Percentiles rank a stretch among this genome's conserved stretches.
Conservation (phyloP, 129 eudicot genomes). For the Erigeron canadensis region DNA sequence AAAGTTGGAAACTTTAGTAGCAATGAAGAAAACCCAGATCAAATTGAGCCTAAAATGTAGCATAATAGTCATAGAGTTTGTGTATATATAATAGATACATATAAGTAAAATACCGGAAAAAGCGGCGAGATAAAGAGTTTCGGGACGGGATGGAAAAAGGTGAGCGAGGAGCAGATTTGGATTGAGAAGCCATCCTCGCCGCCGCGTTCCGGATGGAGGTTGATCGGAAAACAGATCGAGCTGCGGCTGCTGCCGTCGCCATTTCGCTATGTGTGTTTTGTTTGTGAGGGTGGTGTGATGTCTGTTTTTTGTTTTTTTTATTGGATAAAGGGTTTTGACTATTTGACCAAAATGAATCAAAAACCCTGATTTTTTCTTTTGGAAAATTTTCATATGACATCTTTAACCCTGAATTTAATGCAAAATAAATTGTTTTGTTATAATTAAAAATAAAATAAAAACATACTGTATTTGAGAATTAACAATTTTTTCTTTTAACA, state of each 20-base stretch:
- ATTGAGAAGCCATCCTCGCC: slow-evolving; percentile 30
- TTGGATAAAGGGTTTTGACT: slow-evolving; percentile 22
- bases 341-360: neutral
- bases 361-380: too few relatives aligned
- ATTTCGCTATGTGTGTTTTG: neutral
- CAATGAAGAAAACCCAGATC: too few relatives aligned
- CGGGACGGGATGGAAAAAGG: slow-evolving; percentile 30
- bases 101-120: slow-evolving; percentile 30
- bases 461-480: too few relatives aligned
- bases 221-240: slow-evolving; percentile 46
- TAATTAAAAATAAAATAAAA: too few relatives aligned
- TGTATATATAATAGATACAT: neutral
- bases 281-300: neutral
- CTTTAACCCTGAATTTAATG: too few relatives aligned
- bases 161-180: slow-evolving; percentile 35
- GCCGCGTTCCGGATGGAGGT: slow-evolving; percentile 33
- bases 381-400: too few relatives aligned
- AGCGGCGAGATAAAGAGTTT: slow-evolving; percentile 31
- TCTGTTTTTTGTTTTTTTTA: neutral
- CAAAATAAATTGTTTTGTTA: too few relatives aligned
- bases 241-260: slow-evolving; percentile 44
- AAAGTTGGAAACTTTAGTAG: too few relatives aligned
- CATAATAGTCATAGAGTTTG: neutral
- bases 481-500: too few relatives aligned
- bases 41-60: too few relatives aligned